Base-by-base conservation (phyloP, 177 flowering plant genomes). In the Vitis hybrid region DNA sequence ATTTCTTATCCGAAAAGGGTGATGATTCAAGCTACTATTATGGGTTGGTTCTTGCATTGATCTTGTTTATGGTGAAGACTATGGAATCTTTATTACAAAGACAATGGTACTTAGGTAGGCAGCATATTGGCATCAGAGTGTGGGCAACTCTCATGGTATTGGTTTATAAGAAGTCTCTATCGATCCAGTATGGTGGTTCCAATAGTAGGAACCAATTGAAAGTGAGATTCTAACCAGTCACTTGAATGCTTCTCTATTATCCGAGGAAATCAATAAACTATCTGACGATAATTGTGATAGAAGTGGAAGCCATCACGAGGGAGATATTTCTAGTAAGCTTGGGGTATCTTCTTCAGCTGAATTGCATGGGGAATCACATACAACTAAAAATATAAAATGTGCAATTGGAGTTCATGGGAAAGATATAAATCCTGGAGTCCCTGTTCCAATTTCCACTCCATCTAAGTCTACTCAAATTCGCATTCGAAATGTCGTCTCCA, bases 21-120 rank as follows among this genome's bases (percentile, higher is more conserved):
- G 85, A 85, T 10, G 69, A 68, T 67, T 80, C 84, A n/a, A 83
- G 81, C 75, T 73, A 79, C 55, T 26, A 40, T 3, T 52, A 84
- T 65, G 98, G 98, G 1, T 54, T 89, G 61, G 40, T 80, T 76
- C 92, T 93, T 69, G 86, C 94, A 34, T 72, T 84, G 52, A 34
- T 83, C 66, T 84, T 93, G 80, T 89, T 93, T 71, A 57, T 86
- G 5, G 77, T 89, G 10, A 93, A 93, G 79, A 85, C 86, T 2
- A 75, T 86, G 26, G 98, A 91, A 72, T 90, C 97, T 0, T 73
- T 91, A 52, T 81, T 89, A 51, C 95, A 93, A 62, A 73, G 96
- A 62, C 91, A 86, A 67, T 93, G 94, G 98, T 88, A 87, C 64
- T 93, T 91, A 59, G 98, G 98, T 52, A 91, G 93, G 26, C 86